These are phyloP conservation scores for Cicer bijugum DNA, from an alignment of 306 rosid species.

Conservation along the genomic window DNA sequence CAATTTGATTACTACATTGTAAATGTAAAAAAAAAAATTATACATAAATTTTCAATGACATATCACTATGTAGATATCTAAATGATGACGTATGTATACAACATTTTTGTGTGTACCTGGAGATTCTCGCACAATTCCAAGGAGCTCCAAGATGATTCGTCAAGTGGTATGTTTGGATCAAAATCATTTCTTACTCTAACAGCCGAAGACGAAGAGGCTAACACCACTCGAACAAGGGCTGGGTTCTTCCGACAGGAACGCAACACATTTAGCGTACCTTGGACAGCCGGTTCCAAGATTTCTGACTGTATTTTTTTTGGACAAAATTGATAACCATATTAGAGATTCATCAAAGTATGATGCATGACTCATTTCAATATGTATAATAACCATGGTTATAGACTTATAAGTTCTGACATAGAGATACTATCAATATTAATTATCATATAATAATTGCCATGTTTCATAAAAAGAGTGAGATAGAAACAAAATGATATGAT, in stretches of 20 bases:
- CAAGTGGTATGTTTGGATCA: constrained; percentile 63
- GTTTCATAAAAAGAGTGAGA: neutral
- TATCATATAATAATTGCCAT: neutral
- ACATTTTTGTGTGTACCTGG: constrained; percentile 49
- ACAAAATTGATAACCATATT: neutral
- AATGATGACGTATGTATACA: no score
- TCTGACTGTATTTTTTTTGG: constrained; percentile 52
- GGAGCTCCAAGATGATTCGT: constrained; percentile 82
- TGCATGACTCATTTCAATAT: constrained; percentile 2
- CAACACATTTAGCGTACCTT: constrained; percentile 79
- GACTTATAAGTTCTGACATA: neutral
- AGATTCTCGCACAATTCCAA: constrained; percentile 59
- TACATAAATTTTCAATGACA: no score
- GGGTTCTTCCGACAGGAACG: constrained; percentile 73
- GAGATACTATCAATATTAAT: neutral
- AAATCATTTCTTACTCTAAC: constrained; percentile 64
- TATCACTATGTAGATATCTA: no score
- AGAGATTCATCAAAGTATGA: neutral
- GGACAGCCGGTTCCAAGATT: constrained; percentile 68
- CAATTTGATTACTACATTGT: no score
- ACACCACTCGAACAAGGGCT: constrained; percentile 63
- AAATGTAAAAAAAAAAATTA: no score
- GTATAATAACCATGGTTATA: neutral
- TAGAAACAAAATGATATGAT: neutral
- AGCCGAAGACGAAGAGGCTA: constrained; percentile 88